phyloP scores from a whole-genome alignment of 306 rosid species.

The Nissolia schottii region DNA sequence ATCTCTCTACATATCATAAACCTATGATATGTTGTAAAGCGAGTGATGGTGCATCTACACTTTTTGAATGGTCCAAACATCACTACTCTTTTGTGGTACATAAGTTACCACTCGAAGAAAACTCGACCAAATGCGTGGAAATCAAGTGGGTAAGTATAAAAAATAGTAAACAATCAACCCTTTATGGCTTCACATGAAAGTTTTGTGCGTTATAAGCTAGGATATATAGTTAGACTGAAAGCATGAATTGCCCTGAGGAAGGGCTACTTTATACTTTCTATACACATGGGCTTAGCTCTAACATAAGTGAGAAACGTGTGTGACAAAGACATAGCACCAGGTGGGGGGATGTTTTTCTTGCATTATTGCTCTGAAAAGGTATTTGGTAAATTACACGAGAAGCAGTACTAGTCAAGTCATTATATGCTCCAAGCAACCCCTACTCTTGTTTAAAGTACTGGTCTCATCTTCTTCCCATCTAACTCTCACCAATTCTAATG shows the following conservation, averaged over 20 bases:
- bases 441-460: background rate
- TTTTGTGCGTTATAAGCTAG: background rate
- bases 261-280: background rate
- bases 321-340: conserved; percentile 50
- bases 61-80: too few species aligned
- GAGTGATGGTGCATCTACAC: too few species aligned
- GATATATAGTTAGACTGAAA: background rate
- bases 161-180: background rate
- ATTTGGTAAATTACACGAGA: conserved; percentile 17
- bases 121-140: conserved; percentile 14
- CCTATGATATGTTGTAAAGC: too few species aligned
- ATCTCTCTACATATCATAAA: too few species aligned
- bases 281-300: conserved; percentile 16
- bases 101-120: conserved; percentile 9
- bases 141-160: background rate
- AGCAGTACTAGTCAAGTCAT: conserved; percentile 34
- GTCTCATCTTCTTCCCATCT: conserved; percentile 24
- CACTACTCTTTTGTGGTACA: too few species aligned
- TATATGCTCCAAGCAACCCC: conserved; percentile 30
- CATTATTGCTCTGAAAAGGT: conserved; percentile 37
- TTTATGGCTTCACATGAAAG: conserved; percentile 25
- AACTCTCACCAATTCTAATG: conserved; percentile 37
- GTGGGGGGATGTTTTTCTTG: conserved; percentile 34
- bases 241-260: conserved; percentile 11
- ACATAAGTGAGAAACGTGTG: conserved; percentile 20